Evolutionary conservation across 352 stramenopile genomes (phyloP).

Genomic region (Phytophthora kernoviae): DNA sequence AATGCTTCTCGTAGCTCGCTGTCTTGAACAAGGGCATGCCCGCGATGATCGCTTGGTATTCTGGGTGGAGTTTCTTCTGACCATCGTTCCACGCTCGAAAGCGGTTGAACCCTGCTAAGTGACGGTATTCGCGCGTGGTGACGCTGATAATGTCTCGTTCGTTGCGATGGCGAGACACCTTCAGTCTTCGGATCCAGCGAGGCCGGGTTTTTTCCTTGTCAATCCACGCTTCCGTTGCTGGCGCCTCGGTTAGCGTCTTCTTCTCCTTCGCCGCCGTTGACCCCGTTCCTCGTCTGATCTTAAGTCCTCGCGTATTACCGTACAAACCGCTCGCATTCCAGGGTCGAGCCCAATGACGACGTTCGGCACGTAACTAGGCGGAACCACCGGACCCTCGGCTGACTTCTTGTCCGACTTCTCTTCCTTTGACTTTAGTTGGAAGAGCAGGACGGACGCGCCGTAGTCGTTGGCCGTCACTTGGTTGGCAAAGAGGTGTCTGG

Average conservation of each 20-base stretch:
- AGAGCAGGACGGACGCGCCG: slow-evolving; percentile 12
- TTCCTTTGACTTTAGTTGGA: slow-evolving; percentile 12
- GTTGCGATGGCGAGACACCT: slow-evolving; percentile 7
- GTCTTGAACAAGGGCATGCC: slow-evolving; percentile 24
- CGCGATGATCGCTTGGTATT: slow-evolving; percentile 6
- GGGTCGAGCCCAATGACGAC: slow-evolving; percentile 21
- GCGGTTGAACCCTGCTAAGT: slow-evolving; percentile 21
- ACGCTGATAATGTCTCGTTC: slow-evolving; percentile 16
- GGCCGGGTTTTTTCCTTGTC: slow-evolving; percentile 4
- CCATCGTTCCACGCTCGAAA: slow-evolving; percentile 18
- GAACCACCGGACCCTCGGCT: background rate
- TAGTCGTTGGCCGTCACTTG: slow-evolving; percentile 23
- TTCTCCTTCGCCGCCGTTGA: too few species aligned
- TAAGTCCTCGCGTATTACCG: slow-evolving; percentile 16
- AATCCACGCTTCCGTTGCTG: background rate
- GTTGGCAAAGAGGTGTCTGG: slow-evolving; percentile 24
- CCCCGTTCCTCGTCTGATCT: too few species aligned
- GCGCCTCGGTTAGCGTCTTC: background rate
- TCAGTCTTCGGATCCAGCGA: slow-evolving; percentile 14
- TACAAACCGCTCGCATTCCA: slow-evolving; percentile 14
- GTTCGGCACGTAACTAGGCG: slow-evolving; percentile 6
- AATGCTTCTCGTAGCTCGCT: slow-evolving; percentile 1
- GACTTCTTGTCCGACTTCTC: slow-evolving; percentile 10
- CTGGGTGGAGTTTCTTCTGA: background rate
- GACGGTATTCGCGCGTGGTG: slow-evolving; percentile 12